Evolutionary conservation across 768 basidiomycete species (phyloP), one percentile per base, ranked within the genome.

Genomic region (Suillus alpinus): DNA sequence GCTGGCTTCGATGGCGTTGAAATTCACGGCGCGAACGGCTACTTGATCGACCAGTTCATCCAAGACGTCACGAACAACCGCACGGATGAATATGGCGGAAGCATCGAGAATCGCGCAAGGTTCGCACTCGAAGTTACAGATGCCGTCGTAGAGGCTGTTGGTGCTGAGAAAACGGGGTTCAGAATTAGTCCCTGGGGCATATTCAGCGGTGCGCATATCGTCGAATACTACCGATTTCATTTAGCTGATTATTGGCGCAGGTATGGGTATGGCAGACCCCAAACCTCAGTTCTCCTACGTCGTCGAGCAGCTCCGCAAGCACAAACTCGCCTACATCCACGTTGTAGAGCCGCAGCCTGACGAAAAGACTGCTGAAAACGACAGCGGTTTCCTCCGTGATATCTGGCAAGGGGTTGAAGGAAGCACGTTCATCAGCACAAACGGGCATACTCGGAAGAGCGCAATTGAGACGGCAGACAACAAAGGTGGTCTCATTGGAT

Each of bases 31-130:
- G 77, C 76, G 59, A 78, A 80, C 61, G 77, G 78, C 0, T 83
- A 81, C 61, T 68, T 86, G 12, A 58, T 80, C 16, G 84, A 89
- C 66, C 86, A 89, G 68, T 89, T 90, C 76, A 61, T 86, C 10
- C 84, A 87, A 65, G 76, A 81, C 31, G 67, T 76, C n/a, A 76
- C 75, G 39, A 89, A 90, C 70, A 66, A 78, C 5, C 79, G 87
- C 16, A 83, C 80, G 7, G 88, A 91, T 68, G 73, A 79, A 49
- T 92, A 87, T 69, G 90, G 90, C 0, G 90, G 91, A 2, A 81
- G 80, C 49, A 72, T 89, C 32, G 83, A 87, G 68, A 83, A 81
- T 59, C 77, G 91, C 6, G 74, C 78, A 1, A 76, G 83, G 31
- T 90, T 92, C 68, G 66, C 71, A 0, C 72, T 87, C 6, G 84